phyloP scores from a whole-genome alignment of 345 rosid genomes.

The Microcos paniculata region DNA sequence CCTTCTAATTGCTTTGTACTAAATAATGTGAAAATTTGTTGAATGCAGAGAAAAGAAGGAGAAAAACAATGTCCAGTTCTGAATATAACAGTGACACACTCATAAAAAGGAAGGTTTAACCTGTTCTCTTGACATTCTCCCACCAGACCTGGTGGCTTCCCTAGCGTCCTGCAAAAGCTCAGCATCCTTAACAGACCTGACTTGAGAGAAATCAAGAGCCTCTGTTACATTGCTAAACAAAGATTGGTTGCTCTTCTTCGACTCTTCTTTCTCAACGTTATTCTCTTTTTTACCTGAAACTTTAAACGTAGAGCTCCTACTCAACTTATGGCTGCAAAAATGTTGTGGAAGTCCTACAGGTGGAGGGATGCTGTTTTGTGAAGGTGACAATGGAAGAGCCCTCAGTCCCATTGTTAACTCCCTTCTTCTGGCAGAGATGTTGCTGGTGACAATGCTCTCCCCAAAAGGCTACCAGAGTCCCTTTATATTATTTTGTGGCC shows the following conservation, averaged over 20 bases:
- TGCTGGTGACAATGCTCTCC: no score
- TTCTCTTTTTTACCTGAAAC: conserved; percentile 41
- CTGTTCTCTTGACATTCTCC: conserved; percentile 70
- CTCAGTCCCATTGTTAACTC: conserved; percentile 35
- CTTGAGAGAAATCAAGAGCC: conserved; percentile 83
- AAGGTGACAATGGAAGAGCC: conserved; percentile 38
- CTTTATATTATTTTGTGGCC: background rate
- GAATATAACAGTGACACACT: background rate
- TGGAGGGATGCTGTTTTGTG: conserved; percentile 30
- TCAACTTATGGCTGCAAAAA: conserved; percentile 20
- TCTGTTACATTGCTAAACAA: conserved; percentile 63
- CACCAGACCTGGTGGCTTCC: conserved; percentile 67
- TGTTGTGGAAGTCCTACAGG: conserved; percentile 13
- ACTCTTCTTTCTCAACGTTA: conserved; percentile 30
- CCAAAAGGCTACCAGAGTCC: background rate
- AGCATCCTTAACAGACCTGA: conserved; percentile 73
- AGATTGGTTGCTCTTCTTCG: conserved; percentile 54
- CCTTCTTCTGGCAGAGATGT: background rate
- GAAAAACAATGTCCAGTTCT: background rate
- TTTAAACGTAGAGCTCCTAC: conserved; percentile 13
- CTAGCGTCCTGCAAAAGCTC: conserved; percentile 77
- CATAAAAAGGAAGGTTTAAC: conserved; percentile 33
- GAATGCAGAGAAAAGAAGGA: background rate
- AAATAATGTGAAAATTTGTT: background rate
- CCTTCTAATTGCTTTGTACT: no score